Percentiles rank a stretch among this genome's conserved stretches.
phyloP scores from a whole-genome alignment of 2,329 filamentous ascomycete genomes.

The Curvularia sp. region DNA sequence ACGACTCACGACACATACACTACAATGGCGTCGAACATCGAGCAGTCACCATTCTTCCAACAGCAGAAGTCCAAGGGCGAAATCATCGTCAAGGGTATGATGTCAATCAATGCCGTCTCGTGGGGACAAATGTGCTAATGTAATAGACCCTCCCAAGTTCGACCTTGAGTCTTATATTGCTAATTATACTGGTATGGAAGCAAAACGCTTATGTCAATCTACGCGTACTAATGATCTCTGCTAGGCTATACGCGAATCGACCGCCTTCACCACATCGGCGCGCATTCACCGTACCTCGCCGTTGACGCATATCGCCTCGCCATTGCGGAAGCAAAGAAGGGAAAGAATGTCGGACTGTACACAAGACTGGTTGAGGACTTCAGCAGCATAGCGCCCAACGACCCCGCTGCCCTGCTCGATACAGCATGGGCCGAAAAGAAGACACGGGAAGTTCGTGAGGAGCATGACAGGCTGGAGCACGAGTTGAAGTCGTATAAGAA shows the following conservation, averaged over 20 bases:
- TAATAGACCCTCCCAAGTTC: constrained; percentile 78
- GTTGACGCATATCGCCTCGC: constrained; percentile 82
- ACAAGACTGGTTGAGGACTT: constrained; percentile 71
- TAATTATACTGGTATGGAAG: constrained; percentile 79
- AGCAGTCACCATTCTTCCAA: constrained; percentile 48
- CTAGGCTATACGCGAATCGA: constrained; percentile 81
- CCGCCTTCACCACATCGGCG: constrained; percentile 82
- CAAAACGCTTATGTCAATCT: not conserved
- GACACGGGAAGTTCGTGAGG: constrained; percentile 69
- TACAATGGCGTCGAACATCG: constrained; percentile 43
- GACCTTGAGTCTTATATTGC: constrained; percentile 90
- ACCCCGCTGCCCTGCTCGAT: constrained; percentile 72
- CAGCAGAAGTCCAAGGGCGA: constrained; percentile 36
- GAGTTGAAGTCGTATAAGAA: constrained; percentile 95
- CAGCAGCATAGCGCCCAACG: constrained; percentile 66
- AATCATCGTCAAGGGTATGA: constrained; percentile 45
- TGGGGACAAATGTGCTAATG: constrained; percentile 17
- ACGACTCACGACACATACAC: constrained; percentile 19
- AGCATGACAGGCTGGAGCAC: constrained; percentile 77
- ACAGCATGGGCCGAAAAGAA: constrained; percentile 75
- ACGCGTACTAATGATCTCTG: not conserved
- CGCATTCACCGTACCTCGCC: constrained; percentile 75
- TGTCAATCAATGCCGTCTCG: not conserved
- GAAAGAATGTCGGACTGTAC: constrained; percentile 77
- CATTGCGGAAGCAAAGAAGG: constrained; percentile 75